phyloP scores from a whole-genome alignment of 1,284 basidiomycete species.

The Peniophora sp. region DNA sequence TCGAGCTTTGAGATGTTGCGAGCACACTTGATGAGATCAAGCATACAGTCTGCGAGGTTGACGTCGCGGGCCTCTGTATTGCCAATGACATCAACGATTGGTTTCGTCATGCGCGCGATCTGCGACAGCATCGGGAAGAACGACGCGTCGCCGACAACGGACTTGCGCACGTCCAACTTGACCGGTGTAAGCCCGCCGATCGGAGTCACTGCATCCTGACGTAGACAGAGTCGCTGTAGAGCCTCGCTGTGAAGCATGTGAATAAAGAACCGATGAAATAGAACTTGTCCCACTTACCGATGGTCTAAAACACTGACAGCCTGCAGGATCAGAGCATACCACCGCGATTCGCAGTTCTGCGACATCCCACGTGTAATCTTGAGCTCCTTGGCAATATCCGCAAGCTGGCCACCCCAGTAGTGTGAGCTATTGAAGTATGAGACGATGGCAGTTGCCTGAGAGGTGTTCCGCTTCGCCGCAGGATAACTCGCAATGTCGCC shows the following conservation, averaged over 20 bases:
- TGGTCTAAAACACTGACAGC: slow-evolving; percentile 16
- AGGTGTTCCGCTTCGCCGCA: too few relatives aligned
- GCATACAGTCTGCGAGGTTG: slow-evolving; percentile 26
- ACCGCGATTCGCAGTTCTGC: too few relatives aligned
- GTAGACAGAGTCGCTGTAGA: slow-evolving; percentile 11
- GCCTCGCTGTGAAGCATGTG: background rate
- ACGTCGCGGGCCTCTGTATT: slow-evolving; percentile 19
- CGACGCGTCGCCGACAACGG: slow-evolving; percentile 10
- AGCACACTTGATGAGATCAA: slow-evolving; percentile 19
- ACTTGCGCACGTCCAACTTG: slow-evolving; percentile 14
- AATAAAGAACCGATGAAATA: background rate
- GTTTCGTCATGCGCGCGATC: slow-evolving; percentile 19
- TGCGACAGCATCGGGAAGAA: slow-evolving; percentile 16
- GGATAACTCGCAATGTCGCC: too few relatives aligned
- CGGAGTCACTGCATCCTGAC: slow-evolving; percentile 15
- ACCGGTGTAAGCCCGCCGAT: slow-evolving; percentile 17
- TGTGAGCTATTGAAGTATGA: too few relatives aligned
- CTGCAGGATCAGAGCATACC: too few relatives aligned
- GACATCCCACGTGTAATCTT: too few relatives aligned
- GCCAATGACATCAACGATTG: slow-evolving; percentile 24
- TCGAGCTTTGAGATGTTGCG: slow-evolving; percentile 11
- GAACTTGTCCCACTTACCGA: slow-evolving; percentile 5
- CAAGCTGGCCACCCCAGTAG: too few relatives aligned
- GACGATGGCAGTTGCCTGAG: too few relatives aligned
- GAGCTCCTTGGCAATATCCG: too few relatives aligned